Conservation (phyloP, 257 asterid genomes). For the Oldenlandia corymbosa region DNA sequence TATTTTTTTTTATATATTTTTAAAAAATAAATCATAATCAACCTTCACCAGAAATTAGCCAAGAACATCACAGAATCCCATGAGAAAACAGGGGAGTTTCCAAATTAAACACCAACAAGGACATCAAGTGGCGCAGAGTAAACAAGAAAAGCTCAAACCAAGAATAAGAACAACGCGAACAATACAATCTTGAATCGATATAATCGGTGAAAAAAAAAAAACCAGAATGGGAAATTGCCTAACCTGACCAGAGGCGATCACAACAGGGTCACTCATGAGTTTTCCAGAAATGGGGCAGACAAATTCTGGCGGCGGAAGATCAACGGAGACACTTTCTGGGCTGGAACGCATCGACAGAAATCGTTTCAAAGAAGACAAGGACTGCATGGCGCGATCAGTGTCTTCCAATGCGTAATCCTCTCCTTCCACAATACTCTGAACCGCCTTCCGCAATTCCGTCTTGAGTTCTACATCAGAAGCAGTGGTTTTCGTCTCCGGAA, state of each 20-base stretch:
- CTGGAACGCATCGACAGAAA: constrained; percentile 22
- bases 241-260: constrained; percentile 55
- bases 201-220: not conserved
- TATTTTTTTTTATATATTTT: no score
- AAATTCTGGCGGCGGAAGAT: constrained; percentile 35
- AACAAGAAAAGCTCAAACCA: no score
- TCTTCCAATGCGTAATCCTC: constrained; percentile 29
- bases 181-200: not conserved
- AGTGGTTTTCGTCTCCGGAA: constrained; percentile 12
- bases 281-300: constrained; percentile 45
- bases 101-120: no score
- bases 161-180: no score
- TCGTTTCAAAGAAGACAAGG: constrained; percentile 30
- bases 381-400: constrained; percentile 31
- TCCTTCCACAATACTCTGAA: constrained; percentile 31
- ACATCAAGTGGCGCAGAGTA: no score
- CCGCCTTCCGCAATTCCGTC: constrained; percentile 32
- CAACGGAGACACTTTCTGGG: constrained; percentile 4
- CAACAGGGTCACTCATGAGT: constrained; percentile 54
- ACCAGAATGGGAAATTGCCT: not conserved
- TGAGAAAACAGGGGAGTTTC: no score
- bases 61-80: no score
- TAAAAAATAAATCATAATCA: no score
- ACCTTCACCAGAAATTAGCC: no score
- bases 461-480: constrained; percentile 42